phyloP scores from a whole-genome alignment of 768 basidiomycete genomes.

The Amanita rimosa region DNA sequence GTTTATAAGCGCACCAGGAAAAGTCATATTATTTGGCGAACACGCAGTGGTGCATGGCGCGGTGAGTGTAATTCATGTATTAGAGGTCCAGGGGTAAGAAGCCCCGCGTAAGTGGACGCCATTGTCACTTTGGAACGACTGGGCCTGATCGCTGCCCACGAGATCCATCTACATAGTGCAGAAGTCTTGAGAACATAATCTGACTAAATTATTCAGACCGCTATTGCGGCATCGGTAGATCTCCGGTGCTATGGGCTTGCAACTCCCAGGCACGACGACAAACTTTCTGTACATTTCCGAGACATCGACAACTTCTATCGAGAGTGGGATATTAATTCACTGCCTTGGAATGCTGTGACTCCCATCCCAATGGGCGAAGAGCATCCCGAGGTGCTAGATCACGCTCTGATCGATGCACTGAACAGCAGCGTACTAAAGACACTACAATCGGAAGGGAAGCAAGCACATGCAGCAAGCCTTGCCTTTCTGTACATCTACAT shows the following conservation, averaged over 20 bases:
- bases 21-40: slow-evolving; percentile 96
- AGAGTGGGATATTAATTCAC: slow-evolving; percentile 67
- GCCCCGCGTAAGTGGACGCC: neutral
- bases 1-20: slow-evolving; percentile 93
- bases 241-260: slow-evolving; percentile 88
- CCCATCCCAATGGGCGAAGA: slow-evolving; percentile 36
- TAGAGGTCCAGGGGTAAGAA: slow-evolving; percentile 11
- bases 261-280: slow-evolving; percentile 62
- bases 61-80: slow-evolving; percentile 37
- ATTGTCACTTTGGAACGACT: neutral
- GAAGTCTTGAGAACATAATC: slow-evolving; percentile 3
- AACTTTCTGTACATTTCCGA: slow-evolving; percentile 63
- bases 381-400: slow-evolving; percentile 61
- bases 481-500: slow-evolving; percentile 95
- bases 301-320: slow-evolving; percentile 70
- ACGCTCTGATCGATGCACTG: slow-evolving; percentile 63
- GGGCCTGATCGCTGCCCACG: slow-evolving; percentile 4
- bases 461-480: slow-evolving; percentile 33
- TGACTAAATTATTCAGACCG: slow-evolving; percentile 45
- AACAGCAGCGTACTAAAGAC: slow-evolving; percentile 29
- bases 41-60: slow-evolving; percentile 98
- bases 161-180: slow-evolving; percentile 6
- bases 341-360: slow-evolving; percentile 74
- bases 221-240: slow-evolving; percentile 90
- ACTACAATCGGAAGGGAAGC: slow-evolving; percentile 23